Base-by-base conservation (phyloP, 306 rosid genomes). In the Cotoneaster glaucophyllus region DNA sequence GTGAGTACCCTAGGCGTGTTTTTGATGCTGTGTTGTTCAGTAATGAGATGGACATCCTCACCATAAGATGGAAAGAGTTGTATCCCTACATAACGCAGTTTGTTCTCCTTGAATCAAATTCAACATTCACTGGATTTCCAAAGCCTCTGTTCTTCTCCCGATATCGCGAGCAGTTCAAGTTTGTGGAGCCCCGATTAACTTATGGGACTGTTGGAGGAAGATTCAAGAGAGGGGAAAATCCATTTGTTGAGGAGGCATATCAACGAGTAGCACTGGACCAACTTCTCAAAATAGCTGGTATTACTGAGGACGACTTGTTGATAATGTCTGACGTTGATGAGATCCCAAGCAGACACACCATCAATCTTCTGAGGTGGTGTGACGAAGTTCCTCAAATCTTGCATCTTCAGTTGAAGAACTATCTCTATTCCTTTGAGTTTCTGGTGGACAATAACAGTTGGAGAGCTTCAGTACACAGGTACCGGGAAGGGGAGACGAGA, bases 281-380 rank as follows among this genome's bases (percentile, higher is more conserved):
- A 69, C 97, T 95, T 75, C 99, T 95, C 48, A 84, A 67, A 89
- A 86, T 84, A 54, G 99, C 96, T 1, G 99, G 99, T 50, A 95
- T 95, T 72, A 78, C 92, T 13, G 97, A 95, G 22, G 99, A 95
- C 63, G 99, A 95, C 84, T 86, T 95, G 85, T 86, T 95, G 89
- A 92, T 95, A 39, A 95, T 95, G 99, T 95, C 99, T 63, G 99
- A 95, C 76, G 98, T 95, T 43, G 99, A 95, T 66, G 99, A 95
- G 91, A 95, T 95, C 79, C 99, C 99, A 43, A 95, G 99, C 76
- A 88, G 93, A 70, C 99, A 95, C 88, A 95, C 99, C 28, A 90
- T 95, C 57, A 83, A 95, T 77, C 99, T 95, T 72, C 74, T 95
- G 86, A 86, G 98, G 80, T 92, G 98, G 97, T 95, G 99, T 83